A percentile compares a stretch with the other conserved stretches of the same genome.
These are phyloP conservation scores for Metschnikowia aberdeeniae DNA, from an alignment of 805 yeast genomes.

Conservation along the genomic window DNA sequence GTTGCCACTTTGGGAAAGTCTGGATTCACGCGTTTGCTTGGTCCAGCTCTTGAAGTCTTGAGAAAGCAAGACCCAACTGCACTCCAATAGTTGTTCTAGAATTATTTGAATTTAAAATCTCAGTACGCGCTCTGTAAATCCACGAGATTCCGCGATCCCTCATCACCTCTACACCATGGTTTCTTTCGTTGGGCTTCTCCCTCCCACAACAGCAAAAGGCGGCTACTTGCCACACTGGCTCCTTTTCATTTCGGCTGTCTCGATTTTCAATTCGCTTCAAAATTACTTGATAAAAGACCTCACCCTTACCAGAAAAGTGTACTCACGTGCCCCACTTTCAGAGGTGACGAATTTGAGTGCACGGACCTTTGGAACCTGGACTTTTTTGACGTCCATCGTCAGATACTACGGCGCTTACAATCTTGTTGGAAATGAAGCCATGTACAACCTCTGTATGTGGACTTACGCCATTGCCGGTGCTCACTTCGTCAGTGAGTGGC, in stretches of 20 bases:
- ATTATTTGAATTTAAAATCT: neutral
- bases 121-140: neutral
- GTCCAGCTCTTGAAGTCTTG: constrained; percentile 88
- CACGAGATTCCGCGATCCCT: neutral
- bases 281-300: constrained; percentile 70
- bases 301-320: constrained; percentile 73
- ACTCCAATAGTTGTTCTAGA: constrained; percentile 6
- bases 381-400: constrained; percentile 77
- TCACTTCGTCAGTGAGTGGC: constrained; percentile 84
- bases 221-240: constrained; percentile 59
- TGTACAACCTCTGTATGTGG: constrained; percentile 74
- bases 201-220: constrained; percentile 17
- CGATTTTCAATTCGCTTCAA: constrained; percentile 85
- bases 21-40: constrained; percentile 90
- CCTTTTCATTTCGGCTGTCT: constrained; percentile 70
- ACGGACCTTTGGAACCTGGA: constrained; percentile 99
- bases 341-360: constrained; percentile 62
- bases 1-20: constrained; percentile 91
- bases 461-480: constrained; percentile 77
- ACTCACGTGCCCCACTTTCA: constrained; percentile 40
- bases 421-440: constrained; percentile 55
- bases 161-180: constrained; percentile 8
- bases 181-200: constrained; percentile 18
- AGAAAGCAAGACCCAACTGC: constrained; percentile 80
- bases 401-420: constrained; percentile 85